Evolutionary conservation across 345 rosid species (phyloP), one percentile per base, ranked within the genome.

Genomic region (Laguncularia racemosa): DNA sequence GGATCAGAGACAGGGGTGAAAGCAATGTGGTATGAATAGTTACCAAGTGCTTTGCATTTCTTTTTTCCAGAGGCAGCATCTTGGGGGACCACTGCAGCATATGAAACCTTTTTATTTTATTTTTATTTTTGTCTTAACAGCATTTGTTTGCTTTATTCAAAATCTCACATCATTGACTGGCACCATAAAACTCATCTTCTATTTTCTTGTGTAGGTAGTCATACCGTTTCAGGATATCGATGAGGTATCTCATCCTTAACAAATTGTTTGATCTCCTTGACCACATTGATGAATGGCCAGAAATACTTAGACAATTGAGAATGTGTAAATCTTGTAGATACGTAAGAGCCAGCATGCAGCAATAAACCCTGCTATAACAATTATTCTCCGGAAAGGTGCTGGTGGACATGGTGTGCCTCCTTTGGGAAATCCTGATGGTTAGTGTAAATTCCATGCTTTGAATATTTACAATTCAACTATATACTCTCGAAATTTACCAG

Each of bases 331-430:
- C 69, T 56, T 63, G 58, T 73, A 93, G 99, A 87, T 93, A 60
- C 85, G 91, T 43, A 85, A 87, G 75, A 93, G 96, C 77, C 97
- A 93, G 69, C 99, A 93, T 74, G 99, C 99, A 58, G 66, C 87
- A 70, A 93, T 93, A 62, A 93, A 93, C 79, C 99, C 99, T 71
- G 86, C 99, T 20, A 75, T 89, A 67, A 89, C 99, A 65, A 83
- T 89, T 62, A 84, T 85, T 72, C 91, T 93, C 49, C 95, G 87
- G 64, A 80, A 85, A 91, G 99, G 99, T 59, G 97, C 99, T 63
- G 99, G 99, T 72, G 99, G 99, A 62, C 99, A 86, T 76, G 99
- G 97, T 71, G 99, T 93, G 59, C 99, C 99, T 67, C 99, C 99
- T 69, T 78, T 93, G 58, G 99, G 99, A 65, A 93, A 91, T 72